Conservation (phyloP, 2,329 filamentous ascomycete genomes). For the Phaeosphaeriaceae sp. region DNA sequence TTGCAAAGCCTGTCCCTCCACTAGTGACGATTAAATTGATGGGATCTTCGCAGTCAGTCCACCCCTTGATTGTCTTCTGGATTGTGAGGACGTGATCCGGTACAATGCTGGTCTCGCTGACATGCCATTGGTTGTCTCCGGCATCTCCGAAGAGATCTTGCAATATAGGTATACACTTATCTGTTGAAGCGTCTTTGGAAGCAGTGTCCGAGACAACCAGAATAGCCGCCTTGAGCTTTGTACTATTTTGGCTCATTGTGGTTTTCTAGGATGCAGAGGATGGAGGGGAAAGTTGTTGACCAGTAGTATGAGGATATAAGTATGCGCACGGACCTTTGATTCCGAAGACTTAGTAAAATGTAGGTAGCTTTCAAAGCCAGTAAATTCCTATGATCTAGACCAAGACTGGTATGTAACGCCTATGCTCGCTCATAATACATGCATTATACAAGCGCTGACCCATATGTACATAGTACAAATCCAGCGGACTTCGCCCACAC, state of each 20-base stretch:
- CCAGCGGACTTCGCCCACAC: background rate
- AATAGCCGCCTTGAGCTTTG: constrained; percentile 72
- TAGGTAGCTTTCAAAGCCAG: background rate
- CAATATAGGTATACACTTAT: constrained; percentile 73
- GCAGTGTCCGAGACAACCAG: constrained; percentile 93
- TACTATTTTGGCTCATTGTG: constrained; percentile 42
- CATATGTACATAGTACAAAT: constrained; percentile 41
- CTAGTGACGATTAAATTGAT: constrained; percentile 85
- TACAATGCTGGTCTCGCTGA: constrained; percentile 75
- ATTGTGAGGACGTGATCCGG: constrained; percentile 77
- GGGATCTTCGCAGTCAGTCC: constrained; percentile 69
- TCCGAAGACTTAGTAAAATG: constrained; percentile 5
- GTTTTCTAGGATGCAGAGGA: constrained; percentile 7
- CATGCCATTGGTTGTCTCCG: constrained; percentile 73
- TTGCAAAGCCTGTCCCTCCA: constrained; percentile 91
- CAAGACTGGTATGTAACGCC: constrained; percentile 34
- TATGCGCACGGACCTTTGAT: constrained; percentile 28
- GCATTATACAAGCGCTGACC: constrained; percentile 44
- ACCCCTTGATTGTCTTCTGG: constrained; percentile 72
- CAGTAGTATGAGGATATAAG: constrained; percentile 5
- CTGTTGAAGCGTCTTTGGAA: constrained; percentile 76
- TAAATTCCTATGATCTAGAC: constrained; percentile 7
- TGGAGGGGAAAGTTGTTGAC: constrained; percentile 24
- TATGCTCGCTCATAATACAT: constrained; percentile 44
- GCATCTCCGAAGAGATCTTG: constrained; percentile 71